These are phyloP conservation scores for Hypoxylon rickii DNA, from an alignment of 495 filamentous ascomycete species.

Conservation along the genomic window DNA sequence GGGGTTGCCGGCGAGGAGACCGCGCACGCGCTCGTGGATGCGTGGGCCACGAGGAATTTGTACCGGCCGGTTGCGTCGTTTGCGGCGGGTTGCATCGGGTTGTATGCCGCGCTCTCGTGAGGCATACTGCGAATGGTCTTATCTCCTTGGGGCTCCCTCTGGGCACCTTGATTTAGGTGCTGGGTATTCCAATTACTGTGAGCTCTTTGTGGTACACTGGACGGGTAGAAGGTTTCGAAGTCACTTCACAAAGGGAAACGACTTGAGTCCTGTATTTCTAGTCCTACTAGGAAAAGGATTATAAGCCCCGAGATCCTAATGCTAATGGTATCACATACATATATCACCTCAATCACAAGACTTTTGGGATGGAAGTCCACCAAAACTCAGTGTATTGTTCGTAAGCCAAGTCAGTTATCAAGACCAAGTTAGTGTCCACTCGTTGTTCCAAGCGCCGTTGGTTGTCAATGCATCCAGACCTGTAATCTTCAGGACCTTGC, in stretches of 20 bases:
- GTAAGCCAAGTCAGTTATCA: conserved; percentile 5
- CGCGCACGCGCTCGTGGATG: conserved; percentile 50
- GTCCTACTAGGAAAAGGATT: background rate
- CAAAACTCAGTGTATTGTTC: background rate
- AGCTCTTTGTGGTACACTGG: no score
- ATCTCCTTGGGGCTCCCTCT: background rate
- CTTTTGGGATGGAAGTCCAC: background rate
- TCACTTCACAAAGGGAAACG: no score
- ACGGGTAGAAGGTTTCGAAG: no score
- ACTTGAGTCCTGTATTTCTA: no score
- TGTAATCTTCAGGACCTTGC: conserved; percentile 54
- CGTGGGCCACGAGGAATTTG: conserved; percentile 55
- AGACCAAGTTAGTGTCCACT: conserved; percentile 66
- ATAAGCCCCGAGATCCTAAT: no score
- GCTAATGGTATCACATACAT: no score
- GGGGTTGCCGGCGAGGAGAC: conserved; percentile 37
- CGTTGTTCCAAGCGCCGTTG: conserved; percentile 58
- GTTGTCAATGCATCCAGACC: conserved; percentile 55
- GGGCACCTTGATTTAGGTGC: background rate
- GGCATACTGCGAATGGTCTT: background rate
- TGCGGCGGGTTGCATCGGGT: conserved; percentile 11
- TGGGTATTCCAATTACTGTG: background rate
- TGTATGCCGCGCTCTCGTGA: conserved; percentile 16
- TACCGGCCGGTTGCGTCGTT: conserved; percentile 39
- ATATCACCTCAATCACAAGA: background rate